Conservation (phyloP, 2,329 filamentous ascomycete species). For the Cryphonectria japonica region DNA sequence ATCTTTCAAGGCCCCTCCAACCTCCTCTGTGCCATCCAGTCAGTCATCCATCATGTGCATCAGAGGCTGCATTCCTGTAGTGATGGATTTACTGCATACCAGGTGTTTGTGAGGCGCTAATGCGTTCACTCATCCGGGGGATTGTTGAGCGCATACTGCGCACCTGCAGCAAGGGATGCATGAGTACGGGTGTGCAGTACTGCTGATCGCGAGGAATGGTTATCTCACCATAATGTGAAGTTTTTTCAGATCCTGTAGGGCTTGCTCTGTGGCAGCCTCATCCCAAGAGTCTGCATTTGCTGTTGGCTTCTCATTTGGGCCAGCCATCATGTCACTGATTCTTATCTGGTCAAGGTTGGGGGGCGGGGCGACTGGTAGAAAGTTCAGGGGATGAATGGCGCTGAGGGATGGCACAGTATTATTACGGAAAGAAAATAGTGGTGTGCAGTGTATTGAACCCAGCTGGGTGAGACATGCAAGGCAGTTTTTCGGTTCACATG, state of each 20-base stretch:
- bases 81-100: constrained; percentile 46
- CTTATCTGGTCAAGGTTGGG: neutral
- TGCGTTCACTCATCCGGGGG: constrained; percentile 54
- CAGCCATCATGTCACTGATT: constrained; percentile 14
- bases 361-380: neutral
- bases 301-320: constrained; percentile 14
- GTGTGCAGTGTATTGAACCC: neutral
- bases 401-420: neutral
- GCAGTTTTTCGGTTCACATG: constrained; percentile 8
- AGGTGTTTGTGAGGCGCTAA: constrained; percentile 53
- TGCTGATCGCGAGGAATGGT: constrained; percentile 15
- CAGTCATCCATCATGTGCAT: neutral
- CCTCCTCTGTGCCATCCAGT: neutral
- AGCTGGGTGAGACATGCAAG: constrained; percentile 6
- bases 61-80: neutral
- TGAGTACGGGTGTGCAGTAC: neutral
- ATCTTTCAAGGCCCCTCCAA: constrained; percentile 39
- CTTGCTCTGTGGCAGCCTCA: constrained; percentile 54
- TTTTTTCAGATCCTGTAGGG: constrained; percentile 55
- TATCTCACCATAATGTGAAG: constrained; percentile 52
- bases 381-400: neutral
- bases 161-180: constrained; percentile 18
- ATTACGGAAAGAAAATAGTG: neutral
- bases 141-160: constrained; percentile 53
- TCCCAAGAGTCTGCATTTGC: constrained; percentile 44